Conservation (phyloP, 2,329 filamentous ascomycete genomes). For the Cytospora piceae region DNA sequence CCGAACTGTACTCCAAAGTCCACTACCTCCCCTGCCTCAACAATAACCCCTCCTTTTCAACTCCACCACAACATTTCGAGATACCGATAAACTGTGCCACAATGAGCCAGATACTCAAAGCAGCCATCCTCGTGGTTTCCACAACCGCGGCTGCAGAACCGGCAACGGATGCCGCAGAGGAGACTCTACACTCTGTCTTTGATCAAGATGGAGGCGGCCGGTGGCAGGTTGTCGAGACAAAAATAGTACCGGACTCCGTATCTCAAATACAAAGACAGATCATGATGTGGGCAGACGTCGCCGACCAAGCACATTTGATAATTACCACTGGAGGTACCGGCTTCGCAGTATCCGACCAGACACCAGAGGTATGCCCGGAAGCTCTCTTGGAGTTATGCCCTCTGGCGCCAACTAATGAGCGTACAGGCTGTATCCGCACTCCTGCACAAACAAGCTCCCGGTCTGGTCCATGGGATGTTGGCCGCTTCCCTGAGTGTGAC, state of each 20-base stretch:
- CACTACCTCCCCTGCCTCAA: background rate
- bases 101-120: conserved; percentile 55
- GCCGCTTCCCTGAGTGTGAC: conserved; percentile 82
- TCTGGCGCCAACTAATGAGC: conserved; percentile 10
- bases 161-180: conserved; percentile 74
- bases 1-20: background rate
- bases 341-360: conserved; percentile 82
- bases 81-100: background rate
- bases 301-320: conserved; percentile 71
- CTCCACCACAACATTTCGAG: background rate
- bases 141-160: conserved; percentile 85
- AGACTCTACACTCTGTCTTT: conserved; percentile 71
- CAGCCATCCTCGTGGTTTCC: conserved; percentile 84
- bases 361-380: conserved; percentile 72
- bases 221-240: conserved; percentile 71
- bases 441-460: conserved; percentile 83
- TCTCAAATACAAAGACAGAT: conserved; percentile 76
- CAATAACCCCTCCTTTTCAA: background rate
- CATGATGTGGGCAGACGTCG: conserved; percentile 69
- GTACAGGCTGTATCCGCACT: conserved; percentile 74
- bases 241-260: conserved; percentile 80
- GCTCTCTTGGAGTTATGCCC: too few relatives aligned
- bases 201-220: conserved; percentile 64
- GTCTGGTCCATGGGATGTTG: conserved; percentile 94
- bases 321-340: conserved; percentile 92